Base-by-base conservation (phyloP, 495 filamentous ascomycete species). In the Bathelium albidoporum region DNA sequence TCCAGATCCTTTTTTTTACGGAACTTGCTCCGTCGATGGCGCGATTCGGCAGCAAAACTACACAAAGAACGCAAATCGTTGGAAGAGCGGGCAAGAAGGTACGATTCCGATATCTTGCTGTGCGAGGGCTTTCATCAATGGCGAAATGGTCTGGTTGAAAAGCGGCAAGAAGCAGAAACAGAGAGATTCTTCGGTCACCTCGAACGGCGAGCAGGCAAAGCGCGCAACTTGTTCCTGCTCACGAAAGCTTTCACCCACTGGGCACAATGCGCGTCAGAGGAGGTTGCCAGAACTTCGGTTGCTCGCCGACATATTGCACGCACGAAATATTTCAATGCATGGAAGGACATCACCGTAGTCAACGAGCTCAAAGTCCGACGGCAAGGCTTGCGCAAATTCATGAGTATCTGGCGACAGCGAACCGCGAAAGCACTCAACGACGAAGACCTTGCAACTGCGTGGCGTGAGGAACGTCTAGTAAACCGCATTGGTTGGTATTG, bases 201-300 rank as follows among this genome's bases (percentile, higher is more conserved):
- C 1, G 85, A 89, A 66, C 76, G 76, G 66, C 79, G 86, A 60
- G 85, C 86, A 31, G 77, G 71, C 20, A 81, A 80, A 63, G 85
- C 86, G 26, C 80, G 87, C 58, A 80, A 88, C 69, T 69, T 89
- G 24, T 85, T 85, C 69, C 74, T 90, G 32, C 73, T 91, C 65
- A 84, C 83, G 1, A 88, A 87, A 71, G 85, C 87, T 2, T 89
- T 91, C 66, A 82, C 82, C 2, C 86, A 90, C 66, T 93, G 89
- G 89, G 83, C 82, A 31, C 81, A 84, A 58, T 74, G 80, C 20
- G 76, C 84, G 41, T 78, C 77, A 7, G 86, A 90, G 55, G 81
- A 87, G 66, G 76, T 82, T 20, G 75, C 80, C 63, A 78, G 75
- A 41, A 86, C 85, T 2, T 78, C 79, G 24, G 75, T 81, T 59